Conservation (phyloP, 225 moss, liverwort and hornwort genomes). For the Pseudoscleropodium purum region DNA sequence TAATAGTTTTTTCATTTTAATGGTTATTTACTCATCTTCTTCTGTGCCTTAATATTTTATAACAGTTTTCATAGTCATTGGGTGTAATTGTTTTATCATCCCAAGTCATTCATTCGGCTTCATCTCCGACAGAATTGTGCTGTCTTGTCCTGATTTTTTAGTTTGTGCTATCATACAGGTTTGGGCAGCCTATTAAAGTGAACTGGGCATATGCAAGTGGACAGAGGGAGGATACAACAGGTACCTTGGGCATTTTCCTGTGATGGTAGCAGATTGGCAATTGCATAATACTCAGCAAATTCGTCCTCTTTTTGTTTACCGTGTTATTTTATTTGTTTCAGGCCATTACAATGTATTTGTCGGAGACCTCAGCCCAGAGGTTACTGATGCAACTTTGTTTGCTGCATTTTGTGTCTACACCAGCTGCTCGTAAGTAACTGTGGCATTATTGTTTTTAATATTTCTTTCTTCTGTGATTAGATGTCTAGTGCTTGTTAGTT, state of each 20-base stretch:
- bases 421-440: slow-evolving; percentile 62
- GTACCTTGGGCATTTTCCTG: slow-evolving; percentile 7
- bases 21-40: not conserved
- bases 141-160: not conserved
- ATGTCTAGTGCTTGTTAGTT: not conserved
- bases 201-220: slow-evolving; percentile 76
- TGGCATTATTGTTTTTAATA: not conserved
- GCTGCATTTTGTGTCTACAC: slow-evolving; percentile 46
- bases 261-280: not conserved
- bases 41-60: not conserved
- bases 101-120: not conserved
- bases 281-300: not conserved
- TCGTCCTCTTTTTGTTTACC: not conserved
- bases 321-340: slow-evolving; percentile 4
- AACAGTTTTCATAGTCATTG: not conserved
- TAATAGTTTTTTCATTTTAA: not conserved
- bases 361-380: slow-evolving; percentile 65
- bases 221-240: slow-evolving; percentile 70
- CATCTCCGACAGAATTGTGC: not conserved
- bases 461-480: not conserved
- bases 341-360: slow-evolving; percentile 70
- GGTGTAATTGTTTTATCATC: not conserved
- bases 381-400: slow-evolving; percentile 65
- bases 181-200: slow-evolving; percentile 67
- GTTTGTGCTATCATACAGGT: slow-evolving; percentile 20